Evolutionary conservation across 108 stramenopile genomes (phyloP), one percentile per base, ranked within the genome.

Genomic region (Pseudonitzschia pungens): DNA sequence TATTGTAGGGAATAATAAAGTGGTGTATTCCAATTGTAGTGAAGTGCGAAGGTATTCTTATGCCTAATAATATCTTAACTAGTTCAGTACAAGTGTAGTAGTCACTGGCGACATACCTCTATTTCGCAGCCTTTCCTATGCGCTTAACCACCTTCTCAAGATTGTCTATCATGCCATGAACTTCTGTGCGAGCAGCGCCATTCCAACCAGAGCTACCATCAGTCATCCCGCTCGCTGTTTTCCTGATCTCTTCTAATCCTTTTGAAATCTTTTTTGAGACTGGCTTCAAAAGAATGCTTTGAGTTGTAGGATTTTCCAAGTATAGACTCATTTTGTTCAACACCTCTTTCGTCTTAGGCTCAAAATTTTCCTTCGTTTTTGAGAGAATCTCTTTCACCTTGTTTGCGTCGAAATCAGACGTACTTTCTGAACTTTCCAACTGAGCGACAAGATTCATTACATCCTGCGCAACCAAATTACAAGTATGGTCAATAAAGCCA

Each of bases 401-500:
- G 24, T n/a, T 32, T 1, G 74, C 71, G 6, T 66, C 44, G 11
- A 83, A 74, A 50, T 41, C 41, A 24, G 54, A 40, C 32, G 65
- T 54, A 27, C 24, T 62, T 27, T 72, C 74, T 8, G 40, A 18
- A 26, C 31, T 43, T 36, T 59, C 43, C n/a, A 69, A 41, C 24
- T 67, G 54, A 56, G 83, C 87, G 0, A 89, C 80, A 48, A 90
- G 80, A 1, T 65, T 62, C 52, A 90, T 64, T 51, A 95, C 77
- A 18, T 85, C 86, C 0, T 79, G 75, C 20, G 89, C 82, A 12
- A 92, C 33, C 7, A 75, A 74, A 24, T 82, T 65, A 12, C 85
- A 88, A 10, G 88, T 92, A 71, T 95, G 91, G 27, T 90, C 94
- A 77, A 95, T 95, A 57, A 95, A 95, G 54, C 84, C 91, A 74